Percentiles rank a stretch among this genome's conserved stretches.
phyloP scores from a whole-genome alignment of 805 yeast species.

The Myxozyma neglecta region DNA sequence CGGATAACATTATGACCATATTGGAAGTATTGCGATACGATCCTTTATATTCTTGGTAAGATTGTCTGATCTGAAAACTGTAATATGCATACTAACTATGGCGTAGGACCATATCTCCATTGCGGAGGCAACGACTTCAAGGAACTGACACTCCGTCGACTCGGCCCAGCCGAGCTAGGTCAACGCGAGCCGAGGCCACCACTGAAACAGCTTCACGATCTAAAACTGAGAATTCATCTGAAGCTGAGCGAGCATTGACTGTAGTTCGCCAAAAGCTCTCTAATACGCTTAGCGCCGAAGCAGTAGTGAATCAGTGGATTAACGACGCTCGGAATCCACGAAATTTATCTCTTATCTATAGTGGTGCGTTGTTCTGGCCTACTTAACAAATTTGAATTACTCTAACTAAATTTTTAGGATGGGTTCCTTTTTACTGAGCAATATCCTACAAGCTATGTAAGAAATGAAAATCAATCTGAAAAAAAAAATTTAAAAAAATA shows the following conservation, averaged over 20 bases:
- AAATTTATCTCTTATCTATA: conserved; percentile 71
- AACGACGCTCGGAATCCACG: conserved; percentile 68
- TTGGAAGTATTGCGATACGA: conserved; percentile 86
- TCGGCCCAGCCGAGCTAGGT: background rate
- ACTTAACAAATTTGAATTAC: background rate
- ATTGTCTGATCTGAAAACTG: background rate
- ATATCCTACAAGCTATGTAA: background rate
- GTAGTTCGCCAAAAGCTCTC: conserved; percentile 74
- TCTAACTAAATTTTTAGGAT: conserved; percentile 31
- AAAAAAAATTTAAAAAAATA: background rate
- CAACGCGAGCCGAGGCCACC: background rate
- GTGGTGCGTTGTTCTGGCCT: conserved; percentile 59
- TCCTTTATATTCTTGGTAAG: conserved; percentile 83
- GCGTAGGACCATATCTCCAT: conserved; percentile 63
- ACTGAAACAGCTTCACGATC: background rate
- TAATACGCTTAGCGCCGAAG: conserved; percentile 73
- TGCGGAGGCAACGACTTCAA: conserved; percentile 37
- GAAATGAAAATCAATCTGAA: no score
- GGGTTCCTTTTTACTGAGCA: conserved; percentile 42
- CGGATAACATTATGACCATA: conserved; percentile 72
- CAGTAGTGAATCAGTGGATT: conserved; percentile 76
- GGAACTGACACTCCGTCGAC: background rate
- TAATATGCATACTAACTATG: background rate
- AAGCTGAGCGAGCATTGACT: conserved; percentile 75
- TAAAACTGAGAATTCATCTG: conserved; percentile 43